phyloP scores from a whole-genome alignment of 2,329 filamentous ascomycete species.

The Ophiobolus disseminans region DNA sequence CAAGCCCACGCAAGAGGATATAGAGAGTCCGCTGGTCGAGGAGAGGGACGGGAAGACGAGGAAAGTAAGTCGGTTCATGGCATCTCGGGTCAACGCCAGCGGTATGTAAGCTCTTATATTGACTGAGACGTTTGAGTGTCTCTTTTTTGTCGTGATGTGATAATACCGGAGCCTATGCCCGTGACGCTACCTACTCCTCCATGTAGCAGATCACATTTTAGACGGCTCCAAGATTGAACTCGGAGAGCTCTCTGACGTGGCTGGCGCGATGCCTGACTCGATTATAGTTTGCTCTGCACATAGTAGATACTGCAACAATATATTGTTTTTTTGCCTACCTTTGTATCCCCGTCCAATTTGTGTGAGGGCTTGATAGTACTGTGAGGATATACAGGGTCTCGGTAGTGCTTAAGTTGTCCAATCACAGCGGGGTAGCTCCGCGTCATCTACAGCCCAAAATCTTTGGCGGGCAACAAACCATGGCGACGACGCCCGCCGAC shows the following conservation, averaged over 20 bases:
- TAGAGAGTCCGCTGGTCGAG: conserved; percentile 69
- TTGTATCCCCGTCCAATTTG: no score
- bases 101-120: conserved; percentile 31
- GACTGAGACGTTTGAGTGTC: no score
- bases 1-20: conserved; percentile 69
- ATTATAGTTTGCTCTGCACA: conserved; percentile 41
- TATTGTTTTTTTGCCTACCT: no score
- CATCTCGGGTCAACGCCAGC: conserved; percentile 63
- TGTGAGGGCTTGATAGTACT: no score
- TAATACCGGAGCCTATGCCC: conserved; percentile 44
- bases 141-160: conserved; percentile 3
- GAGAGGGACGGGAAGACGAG: conserved; percentile 67
- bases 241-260: conserved; percentile 43
- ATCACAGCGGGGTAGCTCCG: no score
- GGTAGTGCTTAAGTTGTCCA: no score
- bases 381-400: no score
- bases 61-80: conserved; percentile 76
- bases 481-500: conserved; percentile 16
- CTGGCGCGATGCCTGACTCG: no score
- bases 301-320: no score
- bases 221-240: conserved; percentile 44
- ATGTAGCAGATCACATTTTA: conserved; percentile 49
- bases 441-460: no score
- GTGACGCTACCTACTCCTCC: conserved; percentile 45
- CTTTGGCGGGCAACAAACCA: no score